Percentiles rank a stretch among this genome's conserved stretches.
These are phyloP conservation scores for Salix exigua DNA, from an alignment of 345 rosid species.

Conservation along the genomic window DNA sequence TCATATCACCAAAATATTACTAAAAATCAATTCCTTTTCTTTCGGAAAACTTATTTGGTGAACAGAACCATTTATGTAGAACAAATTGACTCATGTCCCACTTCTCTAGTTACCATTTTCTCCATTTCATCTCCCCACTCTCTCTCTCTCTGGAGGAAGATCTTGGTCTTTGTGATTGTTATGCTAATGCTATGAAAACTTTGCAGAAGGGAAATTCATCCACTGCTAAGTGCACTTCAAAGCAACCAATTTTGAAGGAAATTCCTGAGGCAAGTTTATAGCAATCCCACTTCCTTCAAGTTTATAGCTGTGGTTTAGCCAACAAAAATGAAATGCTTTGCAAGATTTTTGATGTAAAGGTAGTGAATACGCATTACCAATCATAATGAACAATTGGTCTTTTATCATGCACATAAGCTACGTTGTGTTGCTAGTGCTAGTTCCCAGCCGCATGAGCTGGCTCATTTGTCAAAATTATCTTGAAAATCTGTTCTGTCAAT, in stretches of 20 bases:
- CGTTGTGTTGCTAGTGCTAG: background rate
- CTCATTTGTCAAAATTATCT: background rate
- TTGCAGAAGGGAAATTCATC: background rate
- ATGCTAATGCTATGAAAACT: background rate
- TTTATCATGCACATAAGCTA: background rate
- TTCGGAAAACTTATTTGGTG: background rate
- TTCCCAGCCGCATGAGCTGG: background rate
- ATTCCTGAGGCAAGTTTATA: constrained; percentile 13
- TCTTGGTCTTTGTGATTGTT: background rate
- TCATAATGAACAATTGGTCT: background rate
- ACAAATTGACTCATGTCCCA: background rate
- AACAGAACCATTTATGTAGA: background rate
- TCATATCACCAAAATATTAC: background rate
- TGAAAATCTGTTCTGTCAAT: background rate
- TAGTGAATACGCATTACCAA: background rate
- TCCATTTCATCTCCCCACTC: background rate
- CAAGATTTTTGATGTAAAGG: background rate
- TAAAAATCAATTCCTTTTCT: background rate
- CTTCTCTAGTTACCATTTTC: background rate
- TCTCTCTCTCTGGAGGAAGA: background rate
- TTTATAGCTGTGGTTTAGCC: background rate
- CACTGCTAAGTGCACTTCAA: background rate
- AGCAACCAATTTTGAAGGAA: constrained; percentile 17
- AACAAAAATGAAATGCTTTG: background rate
- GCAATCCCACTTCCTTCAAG: background rate